Percentiles rank a stretch among this genome's conserved stretches.
phyloP scores from a whole-genome alignment of 208 protist genomes.

The Acanthamoeba polyphaga region DNA sequence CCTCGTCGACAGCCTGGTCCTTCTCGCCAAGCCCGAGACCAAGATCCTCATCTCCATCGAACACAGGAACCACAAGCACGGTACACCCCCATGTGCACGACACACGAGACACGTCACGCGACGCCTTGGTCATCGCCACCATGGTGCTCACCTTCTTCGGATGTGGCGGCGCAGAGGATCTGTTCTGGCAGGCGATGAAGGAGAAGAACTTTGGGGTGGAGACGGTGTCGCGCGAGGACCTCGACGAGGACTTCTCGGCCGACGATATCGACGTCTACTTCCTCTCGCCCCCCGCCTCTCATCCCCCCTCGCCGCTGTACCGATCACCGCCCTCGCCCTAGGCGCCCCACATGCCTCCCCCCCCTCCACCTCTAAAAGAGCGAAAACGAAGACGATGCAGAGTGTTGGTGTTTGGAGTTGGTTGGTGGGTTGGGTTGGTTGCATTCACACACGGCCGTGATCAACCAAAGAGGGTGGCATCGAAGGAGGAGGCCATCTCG shows the following conservation, averaged over 20 bases:
- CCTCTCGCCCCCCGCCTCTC: conserved; percentile 4
- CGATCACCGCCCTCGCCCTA: neutral
- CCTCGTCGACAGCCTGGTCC: conserved; percentile 19
- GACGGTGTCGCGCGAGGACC: neutral
- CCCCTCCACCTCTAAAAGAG: too few species aligned
- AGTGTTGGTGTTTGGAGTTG: too few species aligned
- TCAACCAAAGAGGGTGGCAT: conserved; percentile 39
- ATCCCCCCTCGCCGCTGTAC: neutral
- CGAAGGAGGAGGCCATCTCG: neutral
- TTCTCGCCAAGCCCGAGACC: conserved; percentile 25
- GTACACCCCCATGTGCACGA: neutral
- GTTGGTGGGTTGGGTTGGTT: too few species aligned
- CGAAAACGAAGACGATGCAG: neutral
- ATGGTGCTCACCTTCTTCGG: neutral
- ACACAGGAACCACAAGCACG: conserved; percentile 24
- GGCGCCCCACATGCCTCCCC: neutral
- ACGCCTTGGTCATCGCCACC: too few species aligned
- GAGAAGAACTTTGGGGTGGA: neutral
- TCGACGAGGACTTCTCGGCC: conserved; percentile 60
- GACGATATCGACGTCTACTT: conserved; percentile 67
- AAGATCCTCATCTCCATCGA: conserved; percentile 56
- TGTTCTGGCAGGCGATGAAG: conserved; percentile 54
- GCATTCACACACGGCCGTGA: neutral
- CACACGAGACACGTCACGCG: neutral
- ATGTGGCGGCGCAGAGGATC: neutral